Percentiles rank a stretch among this genome's conserved stretches.
Conservation (phyloP, 768 basidiomycete species). For the Brasilioporus rufonigricans region DNA sequence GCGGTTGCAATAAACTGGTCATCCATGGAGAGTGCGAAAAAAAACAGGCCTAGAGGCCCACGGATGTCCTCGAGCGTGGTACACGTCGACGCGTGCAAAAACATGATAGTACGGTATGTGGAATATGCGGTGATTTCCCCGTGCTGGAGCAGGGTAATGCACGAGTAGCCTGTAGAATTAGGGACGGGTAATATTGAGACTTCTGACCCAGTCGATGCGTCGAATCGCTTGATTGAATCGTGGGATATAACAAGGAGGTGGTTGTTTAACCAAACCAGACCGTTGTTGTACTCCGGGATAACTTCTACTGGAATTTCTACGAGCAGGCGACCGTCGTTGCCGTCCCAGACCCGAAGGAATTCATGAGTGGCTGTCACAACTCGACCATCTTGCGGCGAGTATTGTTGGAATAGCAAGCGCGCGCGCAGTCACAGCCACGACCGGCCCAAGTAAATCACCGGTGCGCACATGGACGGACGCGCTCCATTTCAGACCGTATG, state of each 20-base stretch:
- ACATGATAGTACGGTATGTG: not conserved
- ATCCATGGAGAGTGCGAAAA: not conserved
- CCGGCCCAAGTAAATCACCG: no score
- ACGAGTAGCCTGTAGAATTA: not conserved
- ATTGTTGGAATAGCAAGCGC: no score
- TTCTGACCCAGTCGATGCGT: not conserved
- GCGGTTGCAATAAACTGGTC: no score
- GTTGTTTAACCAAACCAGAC: not conserved
- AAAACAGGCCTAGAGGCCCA: not conserved
- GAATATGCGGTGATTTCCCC: not conserved
- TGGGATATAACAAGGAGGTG: not conserved
- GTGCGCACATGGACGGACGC: no score
- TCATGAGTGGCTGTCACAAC: not conserved
- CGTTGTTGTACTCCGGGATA: not conserved
- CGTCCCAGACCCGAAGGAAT: not conserved
- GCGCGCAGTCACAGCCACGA: no score
- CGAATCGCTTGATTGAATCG: not conserved
- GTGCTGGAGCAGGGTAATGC: not conserved
- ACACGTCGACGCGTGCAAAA: not conserved
- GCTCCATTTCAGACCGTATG: no score
- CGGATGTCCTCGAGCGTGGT: not conserved
- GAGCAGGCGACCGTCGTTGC: not conserved
- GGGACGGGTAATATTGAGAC: not conserved
- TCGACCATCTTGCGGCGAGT: not conserved
- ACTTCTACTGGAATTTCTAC: not conserved